Conservation (phyloP, 2,329 filamentous ascomycete species). For the Sporothrix phasma region DNA sequence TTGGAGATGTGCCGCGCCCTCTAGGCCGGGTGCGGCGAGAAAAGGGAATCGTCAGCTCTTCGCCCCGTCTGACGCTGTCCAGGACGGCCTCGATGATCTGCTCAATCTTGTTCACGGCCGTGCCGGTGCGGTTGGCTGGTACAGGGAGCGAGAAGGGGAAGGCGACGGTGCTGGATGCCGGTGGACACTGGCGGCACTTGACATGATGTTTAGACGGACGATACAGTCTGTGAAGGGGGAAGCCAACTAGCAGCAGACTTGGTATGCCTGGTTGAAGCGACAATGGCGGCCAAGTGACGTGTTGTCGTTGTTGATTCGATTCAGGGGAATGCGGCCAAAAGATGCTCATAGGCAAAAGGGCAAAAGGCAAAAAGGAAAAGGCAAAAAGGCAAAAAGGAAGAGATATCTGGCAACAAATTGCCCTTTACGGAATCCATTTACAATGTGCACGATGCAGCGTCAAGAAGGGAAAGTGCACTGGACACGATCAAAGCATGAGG, state of each 20-base stretch:
- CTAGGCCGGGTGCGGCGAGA: conserved; percentile 22
- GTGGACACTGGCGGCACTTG: neutral
- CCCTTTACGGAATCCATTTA: too few relatives aligned
- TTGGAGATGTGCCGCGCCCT: neutral
- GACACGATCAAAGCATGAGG: neutral
- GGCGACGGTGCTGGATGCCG: neutral
- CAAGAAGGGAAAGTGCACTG: neutral
- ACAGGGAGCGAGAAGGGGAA: neutral
- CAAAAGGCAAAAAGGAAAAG: too few relatives aligned
- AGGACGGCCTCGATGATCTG: conserved; percentile 42
- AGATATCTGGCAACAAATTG: too few relatives aligned
- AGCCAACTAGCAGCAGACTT: too few relatives aligned
- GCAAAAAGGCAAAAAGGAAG: too few relatives aligned
- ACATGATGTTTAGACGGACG: neutral
- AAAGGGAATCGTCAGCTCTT: conserved; percentile 39
- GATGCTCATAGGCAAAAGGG: too few relatives aligned
- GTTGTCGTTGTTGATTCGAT: neutral
- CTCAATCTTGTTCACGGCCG: conserved; percentile 44
- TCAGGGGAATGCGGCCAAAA: neutral
- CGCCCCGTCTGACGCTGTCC: conserved; percentile 34
- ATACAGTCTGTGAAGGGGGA: neutral
- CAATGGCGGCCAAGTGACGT: neutral
- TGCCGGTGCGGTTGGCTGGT: conserved; percentile 9
- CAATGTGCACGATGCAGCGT: too few relatives aligned
- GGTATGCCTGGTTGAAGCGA: too few relatives aligned